phyloP scores from a whole-genome alignment of 2,329 filamentous ascomycete species.

The Lachnellula occidentalis region DNA sequence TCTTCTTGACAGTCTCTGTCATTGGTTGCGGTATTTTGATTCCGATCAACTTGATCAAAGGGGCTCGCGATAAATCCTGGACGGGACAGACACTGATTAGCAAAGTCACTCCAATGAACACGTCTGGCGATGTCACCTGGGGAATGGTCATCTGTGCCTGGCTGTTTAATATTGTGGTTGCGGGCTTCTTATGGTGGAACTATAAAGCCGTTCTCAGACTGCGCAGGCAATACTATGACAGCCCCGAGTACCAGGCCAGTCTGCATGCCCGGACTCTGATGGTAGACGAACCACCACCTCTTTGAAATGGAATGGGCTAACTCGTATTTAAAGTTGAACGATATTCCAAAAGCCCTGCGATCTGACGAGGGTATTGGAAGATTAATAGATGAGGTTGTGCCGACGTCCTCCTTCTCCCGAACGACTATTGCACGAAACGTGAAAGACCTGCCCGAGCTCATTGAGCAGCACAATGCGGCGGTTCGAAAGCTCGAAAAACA shows the following conservation, averaged over 20 bases:
- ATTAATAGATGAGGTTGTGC: slow-evolving; percentile 74
- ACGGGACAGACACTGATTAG: slow-evolving; percentile 32
- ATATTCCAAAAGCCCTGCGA: slow-evolving; percentile 70
- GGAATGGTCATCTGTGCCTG: slow-evolving; percentile 54
- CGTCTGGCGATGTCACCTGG: slow-evolving; percentile 51
- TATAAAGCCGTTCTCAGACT: slow-evolving; percentile 69
- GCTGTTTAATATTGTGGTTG: slow-evolving; percentile 68
- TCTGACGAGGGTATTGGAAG: slow-evolving; percentile 84
- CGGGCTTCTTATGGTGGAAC: slow-evolving; percentile 83
- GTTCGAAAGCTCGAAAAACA: slow-evolving; percentile 80
- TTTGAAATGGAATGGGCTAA: not conserved
- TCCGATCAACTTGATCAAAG: slow-evolving; percentile 65
- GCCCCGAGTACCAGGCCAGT: slow-evolving; percentile 80
- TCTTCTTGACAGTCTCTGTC: slow-evolving; percentile 69
- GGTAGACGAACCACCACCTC: slow-evolving; percentile 37
- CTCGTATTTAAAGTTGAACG: slow-evolving; percentile 55
- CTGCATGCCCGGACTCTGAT: slow-evolving; percentile 70
- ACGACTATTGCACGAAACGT: slow-evolving; percentile 87
- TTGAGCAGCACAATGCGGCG: slow-evolving; percentile 73
- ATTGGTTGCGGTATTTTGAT: slow-evolving; percentile 74
- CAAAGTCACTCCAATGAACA: slow-evolving; percentile 54
- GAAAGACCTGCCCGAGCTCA: slow-evolving; percentile 79
- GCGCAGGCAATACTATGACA: slow-evolving; percentile 76
- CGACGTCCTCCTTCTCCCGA: slow-evolving; percentile 71
- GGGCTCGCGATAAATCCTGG: slow-evolving; percentile 36